Percentiles rank a stretch among this genome's conserved stretches.
These are phyloP conservation scores for Lithocarpus polystachyus DNA, from an alignment of 306 rosid species.

Conservation along the genomic window DNA sequence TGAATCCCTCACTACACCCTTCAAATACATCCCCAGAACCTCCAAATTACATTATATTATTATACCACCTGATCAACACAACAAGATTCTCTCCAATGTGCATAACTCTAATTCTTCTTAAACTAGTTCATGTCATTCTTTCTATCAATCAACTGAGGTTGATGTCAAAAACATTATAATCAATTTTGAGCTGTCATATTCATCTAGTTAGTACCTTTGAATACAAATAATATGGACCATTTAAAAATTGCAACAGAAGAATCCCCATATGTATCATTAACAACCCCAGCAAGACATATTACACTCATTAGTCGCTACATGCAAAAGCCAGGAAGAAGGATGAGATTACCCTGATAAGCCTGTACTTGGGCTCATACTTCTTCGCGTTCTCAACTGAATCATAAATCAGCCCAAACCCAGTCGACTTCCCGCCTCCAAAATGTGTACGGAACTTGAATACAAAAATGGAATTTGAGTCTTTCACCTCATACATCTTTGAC, in stretches of 20 bases:
- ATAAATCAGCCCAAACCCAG: slow-evolving; percentile 33
- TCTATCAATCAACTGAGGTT: too few species aligned
- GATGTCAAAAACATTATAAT: too few species aligned
- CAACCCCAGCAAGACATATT: neutral
- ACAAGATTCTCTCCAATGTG: too few species aligned
- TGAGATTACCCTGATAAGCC: slow-evolving; percentile 29
- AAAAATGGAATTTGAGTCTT: slow-evolving; percentile 26
- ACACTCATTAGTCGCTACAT: too few species aligned
- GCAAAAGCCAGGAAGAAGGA: neutral
- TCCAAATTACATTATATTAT: too few species aligned
- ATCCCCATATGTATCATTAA: neutral
- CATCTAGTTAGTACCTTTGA: neutral
- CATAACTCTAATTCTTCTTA: too few species aligned
- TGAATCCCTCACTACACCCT: too few species aligned
- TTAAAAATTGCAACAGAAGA: neutral
- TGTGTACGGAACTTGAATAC: slow-evolving; percentile 34
- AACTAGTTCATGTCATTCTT: too few species aligned
- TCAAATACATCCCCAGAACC: too few species aligned
- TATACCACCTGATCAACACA: too few species aligned
- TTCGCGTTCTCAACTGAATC: slow-evolving; percentile 33
- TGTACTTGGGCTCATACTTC: slow-evolving; percentile 33
- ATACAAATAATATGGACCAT: neutral
- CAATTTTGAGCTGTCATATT: neutral
- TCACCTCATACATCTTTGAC: slow-evolving; percentile 22
- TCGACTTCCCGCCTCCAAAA: slow-evolving; percentile 34